phyloP scores from a whole-genome alignment of 179 eudicot genomes.

The Nepenthes alata region DNA sequence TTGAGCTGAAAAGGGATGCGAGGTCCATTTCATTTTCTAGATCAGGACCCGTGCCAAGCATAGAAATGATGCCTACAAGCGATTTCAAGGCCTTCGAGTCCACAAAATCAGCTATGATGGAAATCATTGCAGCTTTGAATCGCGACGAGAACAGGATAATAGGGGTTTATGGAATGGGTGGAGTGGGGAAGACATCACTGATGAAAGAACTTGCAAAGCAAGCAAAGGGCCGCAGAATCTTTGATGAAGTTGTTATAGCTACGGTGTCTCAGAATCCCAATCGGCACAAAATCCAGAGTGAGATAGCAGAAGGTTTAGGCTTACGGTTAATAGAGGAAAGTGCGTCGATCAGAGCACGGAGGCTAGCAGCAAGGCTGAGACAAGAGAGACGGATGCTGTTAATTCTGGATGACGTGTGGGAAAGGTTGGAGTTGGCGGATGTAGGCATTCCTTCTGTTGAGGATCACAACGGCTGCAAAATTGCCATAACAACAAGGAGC shows the following conservation, averaged over 20 bases:
- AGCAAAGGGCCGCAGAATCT: conserved; percentile 15
- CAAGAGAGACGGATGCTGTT: conserved; percentile 16
- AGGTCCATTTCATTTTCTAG: conserved; percentile 12
- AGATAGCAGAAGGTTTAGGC: conserved; percentile 20
- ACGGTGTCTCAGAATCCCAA: conserved; percentile 22
- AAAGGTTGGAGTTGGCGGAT: conserved; percentile 18
- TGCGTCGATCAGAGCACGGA: conserved; percentile 15
- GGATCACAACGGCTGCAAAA: conserved; percentile 17
- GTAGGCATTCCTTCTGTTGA: conserved; percentile 23
- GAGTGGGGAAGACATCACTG: conserved; percentile 33
- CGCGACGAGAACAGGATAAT: conserved; percentile 9
- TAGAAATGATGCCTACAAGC: conserved; percentile 13
- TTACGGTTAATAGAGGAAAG: conserved; percentile 13
- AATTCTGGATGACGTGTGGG: conserved; percentile 41
- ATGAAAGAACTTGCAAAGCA: conserved; percentile 24
- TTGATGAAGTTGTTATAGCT: conserved; percentile 29
- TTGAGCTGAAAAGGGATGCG: conserved; percentile 6
- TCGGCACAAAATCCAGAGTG: conserved; percentile 21
- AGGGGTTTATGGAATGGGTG: conserved; percentile 41
- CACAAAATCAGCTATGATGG: conserved; percentile 15
- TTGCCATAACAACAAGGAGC: conserved; percentile 22
- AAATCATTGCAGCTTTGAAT: conserved; percentile 19
- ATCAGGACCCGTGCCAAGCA: conserved; percentile 16
- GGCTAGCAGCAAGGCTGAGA: conserved; percentile 21
- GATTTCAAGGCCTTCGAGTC: conserved; percentile 24